Evolutionary conservation across 2,329 filamentous ascomycete genomes (phyloP), one percentile per base, ranked within the genome.

Genomic region (Sporothrix inflata): DNA sequence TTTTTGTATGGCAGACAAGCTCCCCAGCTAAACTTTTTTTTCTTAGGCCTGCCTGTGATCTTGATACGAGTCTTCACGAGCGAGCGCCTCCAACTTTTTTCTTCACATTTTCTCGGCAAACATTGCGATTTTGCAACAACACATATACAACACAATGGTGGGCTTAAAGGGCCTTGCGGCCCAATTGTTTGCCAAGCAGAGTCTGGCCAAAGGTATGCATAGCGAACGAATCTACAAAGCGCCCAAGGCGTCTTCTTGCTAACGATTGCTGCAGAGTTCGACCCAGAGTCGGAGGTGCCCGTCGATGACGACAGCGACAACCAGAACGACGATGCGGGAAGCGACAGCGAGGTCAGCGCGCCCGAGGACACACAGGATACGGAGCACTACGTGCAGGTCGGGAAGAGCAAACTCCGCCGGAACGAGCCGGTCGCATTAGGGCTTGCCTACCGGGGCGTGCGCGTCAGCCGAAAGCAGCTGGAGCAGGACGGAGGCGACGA

Each of bases 351-450:
- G 21, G 84, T 81, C 19, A 85, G 85, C 76, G 83, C 82, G 5
- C 83, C 86, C 38, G 85, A 85, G 65, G 82, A 87, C 73, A 85
- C 86, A 12, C 71, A 72, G n/a, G 94, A 92, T 24, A 92, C 94
- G 42, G 95, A 97, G 77, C 95, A 98, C 80, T 98, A 98, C 79
- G 87, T 92, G 57, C 82, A 87, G 69, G 93, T 97, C 42, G 92
- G 91, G 24, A 96, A 94, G 85, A 96, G 92, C 83, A 95, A 92
- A 79, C 84, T 98, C 76, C 90, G 94, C 75, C 91, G 93, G 78
- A 89, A 89, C 72, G 90, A 93, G 45, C 86, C 87, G 30, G 82
- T 91, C 21, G 83, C 88, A 0, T 84, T 98, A 1, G 95, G 94
- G 0, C 90, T 91, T 16, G 88, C 93, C 78, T 98, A 98, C 81